phyloP scores from a whole-genome alignment of 2,329 filamentous ascomycete genomes.

The Cladophialophora immunda region DNA sequence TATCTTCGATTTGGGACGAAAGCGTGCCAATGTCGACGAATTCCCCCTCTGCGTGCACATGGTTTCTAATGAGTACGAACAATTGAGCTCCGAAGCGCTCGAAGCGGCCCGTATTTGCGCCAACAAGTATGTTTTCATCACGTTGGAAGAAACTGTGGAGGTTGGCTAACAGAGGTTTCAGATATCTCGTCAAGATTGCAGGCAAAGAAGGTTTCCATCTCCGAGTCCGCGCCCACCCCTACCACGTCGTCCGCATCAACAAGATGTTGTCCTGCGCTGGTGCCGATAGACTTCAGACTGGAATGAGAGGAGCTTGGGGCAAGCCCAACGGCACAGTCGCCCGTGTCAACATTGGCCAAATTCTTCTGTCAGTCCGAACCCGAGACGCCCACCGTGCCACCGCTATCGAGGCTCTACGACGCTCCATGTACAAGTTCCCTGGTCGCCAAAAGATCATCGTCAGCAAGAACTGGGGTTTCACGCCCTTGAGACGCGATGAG shows the following conservation, averaged over 20 bases:
- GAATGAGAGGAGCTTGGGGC: slow-evolving; percentile 99
- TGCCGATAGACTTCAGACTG: slow-evolving; percentile 99
- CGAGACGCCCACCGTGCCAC: slow-evolving; percentile 91
- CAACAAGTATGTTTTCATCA: slow-evolving; percentile 79
- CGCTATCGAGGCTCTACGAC: slow-evolving; percentile 97
- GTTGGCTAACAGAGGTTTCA: slow-evolving; percentile 42
- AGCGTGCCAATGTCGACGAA: slow-evolving; percentile 98
- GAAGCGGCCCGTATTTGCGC: slow-evolving; percentile 99
- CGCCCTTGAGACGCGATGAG: slow-evolving; percentile 94
- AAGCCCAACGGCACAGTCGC: slow-evolving; percentile 99
- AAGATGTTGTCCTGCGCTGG: slow-evolving; percentile 99
- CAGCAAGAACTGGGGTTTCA: slow-evolving; percentile 99
- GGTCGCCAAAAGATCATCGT: slow-evolving; percentile 99
- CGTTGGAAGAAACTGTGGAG: slow-evolving; percentile 8
- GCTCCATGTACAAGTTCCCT: slow-evolving; percentile 99
- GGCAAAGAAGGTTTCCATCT: slow-evolving; percentile 78
- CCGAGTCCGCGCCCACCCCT: slow-evolving; percentile 88
- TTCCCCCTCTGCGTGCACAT: slow-evolving; percentile 99
- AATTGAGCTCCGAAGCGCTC: slow-evolving; percentile 98
- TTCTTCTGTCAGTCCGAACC: slow-evolving; percentile 95
- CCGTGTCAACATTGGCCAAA: slow-evolving; percentile 99
- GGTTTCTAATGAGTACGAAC: slow-evolving; percentile 99
- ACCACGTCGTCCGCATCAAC: slow-evolving; percentile 99
- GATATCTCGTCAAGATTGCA: slow-evolving; percentile 73
- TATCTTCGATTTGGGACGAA: slow-evolving; percentile 99